Percentiles rank a stretch among this genome's conserved stretches.
Evolutionary conservation across 1,284 basidiomycete species (phyloP).

Genomic region (Cryptococcus jaspeensis): DNA sequence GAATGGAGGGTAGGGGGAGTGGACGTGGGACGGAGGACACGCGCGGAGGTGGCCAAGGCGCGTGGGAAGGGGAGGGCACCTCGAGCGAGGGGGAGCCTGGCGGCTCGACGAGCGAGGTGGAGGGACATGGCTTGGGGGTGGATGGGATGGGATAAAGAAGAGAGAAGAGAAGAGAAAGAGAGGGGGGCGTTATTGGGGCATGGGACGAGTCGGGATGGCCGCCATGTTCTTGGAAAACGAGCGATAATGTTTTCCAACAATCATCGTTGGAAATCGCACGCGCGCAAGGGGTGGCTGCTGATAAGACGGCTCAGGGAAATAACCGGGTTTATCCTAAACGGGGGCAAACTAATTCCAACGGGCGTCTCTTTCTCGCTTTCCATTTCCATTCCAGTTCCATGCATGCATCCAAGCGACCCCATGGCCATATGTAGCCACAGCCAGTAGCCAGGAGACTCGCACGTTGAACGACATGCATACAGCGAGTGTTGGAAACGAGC

Average conservation of each 20-base stretch:
- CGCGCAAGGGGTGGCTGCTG: too few relatives aligned
- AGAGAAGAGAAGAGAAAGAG: conserved; percentile 8
- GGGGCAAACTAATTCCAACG: too few relatives aligned
- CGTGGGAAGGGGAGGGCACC: conserved; percentile 11
- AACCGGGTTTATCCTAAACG: too few relatives aligned
- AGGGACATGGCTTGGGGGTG: conserved; percentile 13
- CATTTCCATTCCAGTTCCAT: too few relatives aligned
- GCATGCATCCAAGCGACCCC: too few relatives aligned
- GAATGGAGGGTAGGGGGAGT: conserved; percentile 26
- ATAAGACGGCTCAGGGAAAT: not conserved
- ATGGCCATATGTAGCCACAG: too few relatives aligned
- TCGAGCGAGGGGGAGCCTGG: conserved; percentile 4
- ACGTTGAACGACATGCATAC: too few relatives aligned
- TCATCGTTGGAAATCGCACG: not conserved
- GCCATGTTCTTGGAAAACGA: conserved; percentile 1
- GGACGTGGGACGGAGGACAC: conserved; percentile 20
- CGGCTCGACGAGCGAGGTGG: conserved; percentile 14
- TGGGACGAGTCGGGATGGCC: not conserved
- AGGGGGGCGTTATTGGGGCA: not conserved
- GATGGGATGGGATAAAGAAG: not conserved
- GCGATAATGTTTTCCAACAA: not conserved
- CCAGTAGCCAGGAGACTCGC: too few relatives aligned
- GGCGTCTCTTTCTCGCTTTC: too few relatives aligned
- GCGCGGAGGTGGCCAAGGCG: conserved; percentile 19
- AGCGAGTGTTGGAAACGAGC: too few relatives aligned